Conservation (phyloP, 2,329 filamentous ascomycete species). For the Ramularia collo-cygni region DNA sequence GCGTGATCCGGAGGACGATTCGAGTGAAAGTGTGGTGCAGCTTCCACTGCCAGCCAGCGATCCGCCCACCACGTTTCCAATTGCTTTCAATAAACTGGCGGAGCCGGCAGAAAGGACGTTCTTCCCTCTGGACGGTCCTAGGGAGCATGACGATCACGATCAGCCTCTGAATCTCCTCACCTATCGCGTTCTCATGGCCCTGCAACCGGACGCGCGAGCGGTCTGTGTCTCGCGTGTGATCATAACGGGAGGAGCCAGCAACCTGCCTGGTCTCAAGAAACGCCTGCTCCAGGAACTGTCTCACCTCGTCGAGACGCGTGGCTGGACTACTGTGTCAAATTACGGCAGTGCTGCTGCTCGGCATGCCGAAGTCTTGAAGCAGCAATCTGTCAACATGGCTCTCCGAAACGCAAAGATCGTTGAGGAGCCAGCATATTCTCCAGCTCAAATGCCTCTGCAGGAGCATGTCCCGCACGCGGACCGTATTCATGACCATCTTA, state of each 20-base stretch:
- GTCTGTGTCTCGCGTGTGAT: slow-evolving; percentile 84
- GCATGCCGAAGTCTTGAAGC: slow-evolving; percentile 11
- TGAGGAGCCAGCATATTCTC: slow-evolving; percentile 8
- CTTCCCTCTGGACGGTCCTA: slow-evolving; percentile 52
- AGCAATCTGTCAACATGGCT: slow-evolving; percentile 16
- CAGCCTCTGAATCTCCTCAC: slow-evolving; percentile 68
- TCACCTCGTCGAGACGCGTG: slow-evolving; percentile 56
- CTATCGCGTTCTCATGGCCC: slow-evolving; percentile 65
- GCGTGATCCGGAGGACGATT: slow-evolving; percentile 10
- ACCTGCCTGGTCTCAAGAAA: slow-evolving; percentile 69
- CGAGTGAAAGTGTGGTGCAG: slow-evolving; percentile 8
- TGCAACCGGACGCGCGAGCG: slow-evolving; percentile 76
- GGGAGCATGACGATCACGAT: slow-evolving; percentile 78
- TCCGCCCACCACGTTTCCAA: slow-evolving; percentile 39
- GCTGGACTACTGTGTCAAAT: slow-evolving; percentile 72
- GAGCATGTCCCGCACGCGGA: slow-evolving; percentile 18
- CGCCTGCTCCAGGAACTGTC: slow-evolving; percentile 71
- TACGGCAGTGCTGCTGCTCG: slow-evolving; percentile 46
- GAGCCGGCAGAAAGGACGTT: slow-evolving; percentile 69
- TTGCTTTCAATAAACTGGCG: slow-evolving; percentile 65
- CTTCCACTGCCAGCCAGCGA: slow-evolving; percentile 22
- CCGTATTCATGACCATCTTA: slow-evolving; percentile 26
- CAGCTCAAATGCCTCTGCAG: slow-evolving; percentile 21
- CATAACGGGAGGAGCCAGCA: slow-evolving; percentile 74
- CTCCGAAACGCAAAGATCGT: slow-evolving; percentile 3